phyloP scores from a whole-genome alignment of 2,329 filamentous ascomycete genomes.

The Sarocladium oryzae region DNA sequence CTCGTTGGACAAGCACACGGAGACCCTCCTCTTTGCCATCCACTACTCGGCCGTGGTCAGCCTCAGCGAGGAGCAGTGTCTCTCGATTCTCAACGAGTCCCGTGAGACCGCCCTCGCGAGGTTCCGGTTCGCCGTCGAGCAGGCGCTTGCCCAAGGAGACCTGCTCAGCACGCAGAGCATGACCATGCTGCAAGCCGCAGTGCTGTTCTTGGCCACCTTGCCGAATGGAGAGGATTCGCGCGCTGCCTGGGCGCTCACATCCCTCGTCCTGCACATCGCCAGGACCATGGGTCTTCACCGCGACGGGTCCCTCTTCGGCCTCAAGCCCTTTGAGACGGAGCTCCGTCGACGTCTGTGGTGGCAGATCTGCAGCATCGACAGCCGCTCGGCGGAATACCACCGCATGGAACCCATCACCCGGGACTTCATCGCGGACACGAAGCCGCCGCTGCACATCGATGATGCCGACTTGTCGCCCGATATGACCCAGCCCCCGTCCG shows the following conservation, averaged over 20 bases:
- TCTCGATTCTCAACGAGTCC: slow-evolving; percentile 5
- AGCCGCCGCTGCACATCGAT: background rate
- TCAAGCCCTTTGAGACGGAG: background rate
- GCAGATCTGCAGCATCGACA: background rate
- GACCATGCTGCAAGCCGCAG: background rate
- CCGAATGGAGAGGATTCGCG: slow-evolving; percentile 18
- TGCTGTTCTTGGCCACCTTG: background rate
- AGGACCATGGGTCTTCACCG: slow-evolving; percentile 5
- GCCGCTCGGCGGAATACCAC: background rate
- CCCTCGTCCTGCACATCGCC: background rate
- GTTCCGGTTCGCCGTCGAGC: background rate
- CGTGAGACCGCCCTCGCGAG: slow-evolving; percentile 8
- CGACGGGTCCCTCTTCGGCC: background rate
- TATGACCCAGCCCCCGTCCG: background rate
- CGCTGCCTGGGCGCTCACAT: background rate
- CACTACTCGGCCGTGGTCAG: slow-evolving; percentile 11
- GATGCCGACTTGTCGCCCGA: background rate
- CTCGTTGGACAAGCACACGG: slow-evolving; percentile 14
- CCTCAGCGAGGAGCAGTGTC: slow-evolving; percentile 9
- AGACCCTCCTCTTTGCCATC: slow-evolving; percentile 16
- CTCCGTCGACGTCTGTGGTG: background rate
- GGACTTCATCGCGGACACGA: background rate
- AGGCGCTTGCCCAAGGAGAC: background rate
- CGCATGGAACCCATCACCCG: background rate
- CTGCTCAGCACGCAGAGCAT: background rate